Evolutionary conservation across 441 rosid genomes (phyloP).

Genomic region (Omphalea diandra): DNA sequence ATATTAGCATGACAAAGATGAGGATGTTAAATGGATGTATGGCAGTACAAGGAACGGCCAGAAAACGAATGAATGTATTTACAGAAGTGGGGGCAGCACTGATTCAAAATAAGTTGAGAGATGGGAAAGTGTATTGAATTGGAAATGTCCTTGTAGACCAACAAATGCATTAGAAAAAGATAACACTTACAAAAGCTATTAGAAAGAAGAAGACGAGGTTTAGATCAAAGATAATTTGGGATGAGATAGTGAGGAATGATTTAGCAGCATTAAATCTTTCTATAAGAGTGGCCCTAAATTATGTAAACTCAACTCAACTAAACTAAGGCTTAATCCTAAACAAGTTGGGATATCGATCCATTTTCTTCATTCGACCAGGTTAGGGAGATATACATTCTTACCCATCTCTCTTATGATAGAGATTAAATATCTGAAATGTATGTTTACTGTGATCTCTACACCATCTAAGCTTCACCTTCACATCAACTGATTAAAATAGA

Average conservation of each 20-base stretch:
- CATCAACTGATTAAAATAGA: too few relatives aligned
- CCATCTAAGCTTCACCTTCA: too few relatives aligned
- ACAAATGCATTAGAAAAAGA: neutral
- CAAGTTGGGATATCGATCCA: too few relatives aligned
- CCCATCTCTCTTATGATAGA: too few relatives aligned
- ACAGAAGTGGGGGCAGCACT: too few relatives aligned
- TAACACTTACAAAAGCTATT: neutral
- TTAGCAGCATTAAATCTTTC: neutral
- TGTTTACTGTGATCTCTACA: too few relatives aligned
- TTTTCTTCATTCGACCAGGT: too few relatives aligned
- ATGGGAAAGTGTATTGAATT: neutral
- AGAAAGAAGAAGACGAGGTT: neutral
- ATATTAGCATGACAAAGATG: neutral
- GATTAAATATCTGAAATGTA: too few relatives aligned
- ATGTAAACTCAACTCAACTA: too few relatives aligned
- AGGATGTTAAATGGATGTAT: neutral
- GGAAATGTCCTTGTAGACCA: neutral
- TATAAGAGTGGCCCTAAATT: neutral
- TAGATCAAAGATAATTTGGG: neutral
- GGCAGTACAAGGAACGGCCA: neutral
- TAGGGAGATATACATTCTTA: too few relatives aligned
- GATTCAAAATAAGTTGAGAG: neutral
- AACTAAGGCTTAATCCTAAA: too few relatives aligned
- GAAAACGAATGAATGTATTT: neutral
- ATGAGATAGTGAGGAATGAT: neutral